These are phyloP conservation scores for Cercospora berteroae DNA, from an alignment of 2,329 filamentous ascomycete genomes.

Conservation along the genomic window DNA sequence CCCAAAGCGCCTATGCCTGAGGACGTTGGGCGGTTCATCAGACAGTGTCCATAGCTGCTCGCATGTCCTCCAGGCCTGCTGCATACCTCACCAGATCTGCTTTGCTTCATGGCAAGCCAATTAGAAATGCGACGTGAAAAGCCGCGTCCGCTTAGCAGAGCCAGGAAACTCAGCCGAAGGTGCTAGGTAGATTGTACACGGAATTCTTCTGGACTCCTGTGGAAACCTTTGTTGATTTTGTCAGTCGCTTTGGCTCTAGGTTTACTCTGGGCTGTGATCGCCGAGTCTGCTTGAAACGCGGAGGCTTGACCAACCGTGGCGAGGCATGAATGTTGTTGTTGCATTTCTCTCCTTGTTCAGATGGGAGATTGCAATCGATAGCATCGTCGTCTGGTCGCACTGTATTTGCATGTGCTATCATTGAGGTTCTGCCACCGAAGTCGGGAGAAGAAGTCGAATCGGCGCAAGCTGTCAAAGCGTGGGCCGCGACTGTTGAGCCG, in stretches of 20 bases:
- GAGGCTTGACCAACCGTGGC: background rate
- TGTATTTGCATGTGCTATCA: background rate
- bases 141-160: background rate
- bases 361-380: background rate
- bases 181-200: background rate
- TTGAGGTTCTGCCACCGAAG: background rate
- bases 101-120: background rate
- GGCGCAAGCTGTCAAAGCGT: background rate
- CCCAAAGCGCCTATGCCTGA: constrained; percentile 23
- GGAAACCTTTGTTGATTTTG: background rate
- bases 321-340: background rate
- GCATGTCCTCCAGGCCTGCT: background rate
- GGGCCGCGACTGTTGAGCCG: background rate
- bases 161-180: background rate
- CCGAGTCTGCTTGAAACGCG: background rate
- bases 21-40: background rate
- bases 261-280: background rate
- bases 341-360: background rate
- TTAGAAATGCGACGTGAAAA: background rate
- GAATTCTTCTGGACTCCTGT: background rate
- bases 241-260: background rate
- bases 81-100: background rate
- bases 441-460: background rate
- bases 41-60: background rate
- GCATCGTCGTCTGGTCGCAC: background rate